Base-by-base conservation (phyloP, 208 protist species). In the Acanthamoeba polyphaga region DNA sequence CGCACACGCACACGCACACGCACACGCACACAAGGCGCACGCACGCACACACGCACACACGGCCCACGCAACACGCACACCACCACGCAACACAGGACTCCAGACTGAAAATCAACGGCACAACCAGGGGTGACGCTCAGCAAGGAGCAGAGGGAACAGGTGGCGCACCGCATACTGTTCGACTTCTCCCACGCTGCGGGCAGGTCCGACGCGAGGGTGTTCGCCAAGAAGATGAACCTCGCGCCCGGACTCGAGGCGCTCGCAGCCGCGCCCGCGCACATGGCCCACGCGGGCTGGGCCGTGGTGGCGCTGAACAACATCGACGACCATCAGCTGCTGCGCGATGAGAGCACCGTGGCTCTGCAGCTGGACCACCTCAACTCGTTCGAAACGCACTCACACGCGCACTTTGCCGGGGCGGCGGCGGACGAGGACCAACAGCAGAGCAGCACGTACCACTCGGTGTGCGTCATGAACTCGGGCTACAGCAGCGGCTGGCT, bases 391-490 rank as follows among this genome's bases (percentile, higher is more conserved):
- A 9, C 88, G 34, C 24, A 76, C 34, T 93, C 88, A 62, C 7
- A 43, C 66, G 7, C 66, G n/a, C 29, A 74, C 17, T 24, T 12
- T 17, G 64, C 27, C 34, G 10, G 3, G 24, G 9, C 43, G 7
- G 15, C 24, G 7, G 15, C 70, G 70, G 6, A 80, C 13, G 72
- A 88, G 51, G n/a, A 12, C 53, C n/a, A 27, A 22, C 51, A 55
- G 29, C 13, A 24, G 19, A 84, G 55, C 38, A 24, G 6, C 29
- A 29, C 88, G 12, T 22, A 46, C 12, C 88, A 93, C 27, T 32
- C 88, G 43, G 88, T 93, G 43, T 93, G 88, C 7, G 88, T 93
- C n/a, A 93, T 93, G 88, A 93, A 76, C 29, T 60, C 88, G 34
- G 88, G 88, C 8, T 93, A 93, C 88, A 76, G 53, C 32, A 93